Percentiles rank a stretch among this genome's conserved stretches.
These are phyloP conservation scores for Bruguiera gymnorhiza DNA, from an alignment of 345 rosid genomes.

Conservation along the genomic window DNA sequence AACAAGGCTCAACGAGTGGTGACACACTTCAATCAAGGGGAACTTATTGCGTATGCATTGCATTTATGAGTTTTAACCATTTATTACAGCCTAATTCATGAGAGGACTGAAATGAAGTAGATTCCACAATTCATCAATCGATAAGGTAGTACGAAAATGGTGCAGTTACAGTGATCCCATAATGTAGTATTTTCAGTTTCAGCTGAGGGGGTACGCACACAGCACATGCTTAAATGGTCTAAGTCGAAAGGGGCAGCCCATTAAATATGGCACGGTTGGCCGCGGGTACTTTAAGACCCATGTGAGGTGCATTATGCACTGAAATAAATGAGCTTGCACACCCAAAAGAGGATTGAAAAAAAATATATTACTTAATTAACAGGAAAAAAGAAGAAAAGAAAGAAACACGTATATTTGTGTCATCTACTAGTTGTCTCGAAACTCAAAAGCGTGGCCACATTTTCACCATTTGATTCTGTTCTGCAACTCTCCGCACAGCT, in stretches of 20 bases:
- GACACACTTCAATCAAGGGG: no score
- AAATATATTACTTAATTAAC: background rate
- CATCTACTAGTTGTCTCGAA: no score
- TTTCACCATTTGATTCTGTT: background rate
- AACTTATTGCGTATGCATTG: no score
- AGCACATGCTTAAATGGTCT: background rate
- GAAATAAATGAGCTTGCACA: constrained; percentile 26
- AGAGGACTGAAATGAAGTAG: background rate
- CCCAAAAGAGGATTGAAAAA: background rate
- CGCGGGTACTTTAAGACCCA: constrained; percentile 29
- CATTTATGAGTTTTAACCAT: no score
- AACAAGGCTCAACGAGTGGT: no score
- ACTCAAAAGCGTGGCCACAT: constrained; percentile 19
- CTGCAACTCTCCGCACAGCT: constrained; percentile 25
- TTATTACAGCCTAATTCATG: no score
- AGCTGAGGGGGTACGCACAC: background rate
- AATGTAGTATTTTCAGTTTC: background rate
- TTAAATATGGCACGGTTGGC: constrained; percentile 23
- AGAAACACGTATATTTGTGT: no score
- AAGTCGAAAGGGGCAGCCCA: background rate
- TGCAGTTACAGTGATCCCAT: background rate
- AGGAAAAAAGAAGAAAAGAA: no score
- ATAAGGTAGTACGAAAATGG: background rate
- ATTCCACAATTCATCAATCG: background rate
- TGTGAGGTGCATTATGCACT: constrained; percentile 29